phyloP scores from a whole-genome alignment of 768 basidiomycete species.

The Collybia mongolica region DNA sequence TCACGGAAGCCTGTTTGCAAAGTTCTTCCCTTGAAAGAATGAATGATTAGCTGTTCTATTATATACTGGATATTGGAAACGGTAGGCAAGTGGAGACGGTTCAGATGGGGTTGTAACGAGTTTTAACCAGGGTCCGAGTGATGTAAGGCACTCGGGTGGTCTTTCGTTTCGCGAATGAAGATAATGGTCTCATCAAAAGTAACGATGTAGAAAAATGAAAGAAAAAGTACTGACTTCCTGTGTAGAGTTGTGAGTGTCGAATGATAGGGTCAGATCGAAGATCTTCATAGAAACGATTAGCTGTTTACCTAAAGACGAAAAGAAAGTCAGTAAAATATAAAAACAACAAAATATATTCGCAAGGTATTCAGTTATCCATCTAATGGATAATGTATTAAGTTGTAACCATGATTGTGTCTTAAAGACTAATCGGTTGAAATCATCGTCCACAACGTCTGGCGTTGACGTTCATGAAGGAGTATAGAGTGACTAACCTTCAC shows the following conservation, averaged over 20 bases:
- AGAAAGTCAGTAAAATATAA: slow-evolving; percentile 5
- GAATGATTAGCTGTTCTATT: slow-evolving; percentile 2
- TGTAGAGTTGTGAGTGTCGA: slow-evolving; percentile 6
- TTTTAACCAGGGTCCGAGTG: slow-evolving; percentile 54
- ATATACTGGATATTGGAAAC: slow-evolving; percentile 1
- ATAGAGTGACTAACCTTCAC: slow-evolving; percentile 53
- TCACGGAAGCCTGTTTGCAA: slow-evolving; percentile 77
- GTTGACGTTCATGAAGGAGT: slow-evolving; percentile 13
- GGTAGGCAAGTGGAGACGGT: slow-evolving; percentile 13
- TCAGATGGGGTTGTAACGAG: slow-evolving; percentile 73
- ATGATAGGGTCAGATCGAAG: slow-evolving; percentile 13
- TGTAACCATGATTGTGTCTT: slow-evolving; percentile 81
- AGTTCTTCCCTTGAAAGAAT: slow-evolving; percentile 45
- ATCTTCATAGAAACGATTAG: neutral
- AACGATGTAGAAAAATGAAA: slow-evolving; percentile 1
- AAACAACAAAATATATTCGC: slow-evolving; percentile 7
- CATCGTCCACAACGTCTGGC: slow-evolving; percentile 18
- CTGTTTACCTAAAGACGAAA: slow-evolving; percentile 19
- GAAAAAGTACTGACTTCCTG: slow-evolving; percentile 36
- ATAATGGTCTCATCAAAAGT: slow-evolving; percentile 49
- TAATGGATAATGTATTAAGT: slow-evolving; percentile 16
- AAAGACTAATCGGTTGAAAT: slow-evolving; percentile 93
- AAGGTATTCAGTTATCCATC: slow-evolving; percentile 20
- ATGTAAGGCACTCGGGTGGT: slow-evolving; percentile 63
- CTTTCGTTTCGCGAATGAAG: slow-evolving; percentile 73